phyloP scores from a whole-genome alignment of 2,329 filamentous ascomycete genomes.

The Ceratocystis albifundus region DNA sequence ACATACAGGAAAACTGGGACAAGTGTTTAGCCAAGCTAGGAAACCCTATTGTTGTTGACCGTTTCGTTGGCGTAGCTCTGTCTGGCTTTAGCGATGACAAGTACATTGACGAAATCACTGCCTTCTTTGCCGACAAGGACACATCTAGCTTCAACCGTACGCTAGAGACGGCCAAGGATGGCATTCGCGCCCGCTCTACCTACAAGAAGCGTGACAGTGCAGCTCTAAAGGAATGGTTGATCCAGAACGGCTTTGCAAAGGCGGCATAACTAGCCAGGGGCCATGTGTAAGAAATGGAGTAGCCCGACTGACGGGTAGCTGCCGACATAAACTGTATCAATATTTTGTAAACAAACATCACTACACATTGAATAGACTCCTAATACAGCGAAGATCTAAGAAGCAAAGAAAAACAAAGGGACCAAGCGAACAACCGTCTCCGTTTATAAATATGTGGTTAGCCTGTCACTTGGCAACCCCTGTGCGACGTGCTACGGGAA shows the following conservation, averaged over 20 bases:
- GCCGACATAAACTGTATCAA: slow-evolving; percentile 2
- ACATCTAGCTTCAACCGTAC: slow-evolving; percentile 77
- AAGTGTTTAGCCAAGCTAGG: slow-evolving; percentile 57
- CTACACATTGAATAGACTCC: neutral
- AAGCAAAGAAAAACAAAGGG: neutral
- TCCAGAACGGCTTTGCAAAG: slow-evolving; percentile 37
- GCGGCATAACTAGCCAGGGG: slow-evolving; percentile 4
- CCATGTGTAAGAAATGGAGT: slow-evolving; percentile 1
- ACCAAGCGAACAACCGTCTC: neutral
- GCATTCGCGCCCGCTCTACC: slow-evolving; percentile 67
- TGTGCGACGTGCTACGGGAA: too few species aligned
- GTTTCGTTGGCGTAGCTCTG: slow-evolving; percentile 69
- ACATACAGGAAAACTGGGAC: slow-evolving; percentile 74
- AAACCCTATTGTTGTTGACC: slow-evolving; percentile 81
- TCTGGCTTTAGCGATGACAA: slow-evolving; percentile 63
- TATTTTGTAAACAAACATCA: neutral
- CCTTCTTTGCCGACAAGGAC: slow-evolving; percentile 80
- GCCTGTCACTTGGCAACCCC: too few species aligned
- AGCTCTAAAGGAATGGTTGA: slow-evolving; percentile 68
- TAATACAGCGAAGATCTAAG: neutral
- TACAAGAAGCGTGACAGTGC: slow-evolving; percentile 69
- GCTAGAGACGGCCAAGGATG: slow-evolving; percentile 73
- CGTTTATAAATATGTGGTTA: neutral
- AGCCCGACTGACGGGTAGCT: neutral
- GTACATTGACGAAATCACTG: slow-evolving; percentile 61